A percentile compares a stretch with the other conserved stretches of the same genome.
Evolutionary conservation across 441 rosid species (phyloP).

Genomic region (Populus trichocarpa): DNA sequence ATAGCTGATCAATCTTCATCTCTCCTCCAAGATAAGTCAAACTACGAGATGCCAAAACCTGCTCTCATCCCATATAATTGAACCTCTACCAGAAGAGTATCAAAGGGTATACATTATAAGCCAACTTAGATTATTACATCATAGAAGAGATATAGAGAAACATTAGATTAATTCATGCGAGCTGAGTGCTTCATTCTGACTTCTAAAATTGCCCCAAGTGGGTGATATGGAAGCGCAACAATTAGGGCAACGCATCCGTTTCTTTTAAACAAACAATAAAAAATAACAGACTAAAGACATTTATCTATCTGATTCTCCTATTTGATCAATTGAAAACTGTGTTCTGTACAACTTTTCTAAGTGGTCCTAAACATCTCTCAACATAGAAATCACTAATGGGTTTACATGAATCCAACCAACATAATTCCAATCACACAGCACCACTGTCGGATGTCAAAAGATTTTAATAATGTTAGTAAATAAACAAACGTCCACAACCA

Average conservation of each 20-base stretch:
- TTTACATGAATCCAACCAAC: slow-evolving; percentile 19
- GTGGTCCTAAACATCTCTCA: slow-evolving; percentile 23
- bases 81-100: not conserved
- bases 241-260: not conserved
- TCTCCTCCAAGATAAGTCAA: not conserved
- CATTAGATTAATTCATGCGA: not conserved
- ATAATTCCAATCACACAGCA: slow-evolving; percentile 26
- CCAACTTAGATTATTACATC: not conserved
- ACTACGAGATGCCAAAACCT: not conserved
- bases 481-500: slow-evolving; percentile 15
- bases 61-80: not conserved
- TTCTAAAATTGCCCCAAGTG: not conserved
- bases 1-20: not conserved
- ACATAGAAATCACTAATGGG: slow-evolving; percentile 21
- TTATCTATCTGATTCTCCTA: not conserved
- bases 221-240: not conserved
- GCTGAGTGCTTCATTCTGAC: not conserved
- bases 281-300: not conserved
- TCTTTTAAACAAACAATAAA: not conserved
- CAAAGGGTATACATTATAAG: not conserved
- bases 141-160: not conserved
- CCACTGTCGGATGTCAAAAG: slow-evolving; percentile 20
- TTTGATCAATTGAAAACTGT: slow-evolving; percentile 6
- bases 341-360: slow-evolving; percentile 21
- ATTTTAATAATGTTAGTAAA: slow-evolving; percentile 19